Evolutionary conservation across 352 stramenopile species (phyloP).

Genomic region (Phytopythium montanum): DNA sequence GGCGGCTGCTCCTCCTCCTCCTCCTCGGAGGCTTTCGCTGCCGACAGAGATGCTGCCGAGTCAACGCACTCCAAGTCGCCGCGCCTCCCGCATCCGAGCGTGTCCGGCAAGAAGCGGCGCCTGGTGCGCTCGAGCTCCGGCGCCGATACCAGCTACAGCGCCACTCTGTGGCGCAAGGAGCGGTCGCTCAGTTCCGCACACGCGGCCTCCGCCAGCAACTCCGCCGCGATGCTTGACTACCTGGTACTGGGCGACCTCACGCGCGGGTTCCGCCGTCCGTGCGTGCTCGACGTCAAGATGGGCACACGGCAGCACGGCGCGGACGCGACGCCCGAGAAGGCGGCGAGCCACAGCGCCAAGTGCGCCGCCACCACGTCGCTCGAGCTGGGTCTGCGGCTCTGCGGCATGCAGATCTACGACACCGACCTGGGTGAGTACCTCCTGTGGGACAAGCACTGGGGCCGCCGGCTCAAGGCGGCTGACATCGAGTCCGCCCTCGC

Average conservation of each 20-base stretch:
- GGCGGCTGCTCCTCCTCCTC: background rate
- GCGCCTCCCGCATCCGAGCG: constrained; percentile 8
- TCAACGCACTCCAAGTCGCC: constrained; percentile 11
- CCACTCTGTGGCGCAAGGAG: constrained; percentile 60
- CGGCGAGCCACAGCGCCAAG: constrained; percentile 64
- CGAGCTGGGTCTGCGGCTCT: constrained; percentile 61
- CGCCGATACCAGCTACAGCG: constrained; percentile 39
- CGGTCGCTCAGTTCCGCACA: constrained; percentile 9
- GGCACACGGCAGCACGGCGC: constrained; percentile 72
- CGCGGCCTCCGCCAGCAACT: constrained; percentile 10
- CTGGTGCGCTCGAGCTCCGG: constrained; percentile 17
- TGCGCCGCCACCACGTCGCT: constrained; percentile 73
- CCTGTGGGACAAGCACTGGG: constrained; percentile 81
- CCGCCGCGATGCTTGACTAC: constrained; percentile 36
- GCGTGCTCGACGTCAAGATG: constrained; percentile 83
- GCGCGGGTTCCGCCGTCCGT: constrained; percentile 52
- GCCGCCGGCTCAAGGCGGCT: constrained; percentile 37
- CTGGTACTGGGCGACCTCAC: constrained; percentile 72
- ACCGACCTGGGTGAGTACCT: constrained; percentile 50
- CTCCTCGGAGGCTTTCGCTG: background rate
- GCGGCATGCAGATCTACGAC: constrained; percentile 82
- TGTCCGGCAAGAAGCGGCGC: constrained; percentile 35
- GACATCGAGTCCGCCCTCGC: constrained; percentile 62
- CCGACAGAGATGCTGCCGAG: background rate
- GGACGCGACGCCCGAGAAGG: constrained; percentile 62